These are phyloP conservation scores for Ambrosia artemisiifolia DNA, from an alignment of 129 eudicot species.

Conservation along the genomic window DNA sequence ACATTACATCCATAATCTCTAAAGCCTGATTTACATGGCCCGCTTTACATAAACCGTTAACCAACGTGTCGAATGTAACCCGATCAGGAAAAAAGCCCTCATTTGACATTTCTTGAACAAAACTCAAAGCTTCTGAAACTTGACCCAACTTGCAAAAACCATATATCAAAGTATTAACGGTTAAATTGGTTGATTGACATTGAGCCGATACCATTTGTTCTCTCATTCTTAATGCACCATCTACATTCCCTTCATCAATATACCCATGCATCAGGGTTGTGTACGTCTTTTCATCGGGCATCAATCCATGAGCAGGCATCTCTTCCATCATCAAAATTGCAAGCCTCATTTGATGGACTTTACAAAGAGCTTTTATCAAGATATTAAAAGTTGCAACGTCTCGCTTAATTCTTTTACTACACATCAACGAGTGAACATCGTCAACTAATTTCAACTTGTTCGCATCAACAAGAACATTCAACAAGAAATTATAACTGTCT, in stretches of 20 bases:
- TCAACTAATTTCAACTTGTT: conserved; percentile 74
- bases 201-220: conserved; percentile 73
- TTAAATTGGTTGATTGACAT: conserved; percentile 53
- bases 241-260: conserved; percentile 74
- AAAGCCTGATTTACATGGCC: conserved; percentile 74
- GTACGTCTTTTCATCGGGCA: conserved; percentile 78
- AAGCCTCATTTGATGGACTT: conserved; percentile 89
- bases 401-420: conserved; percentile 39
- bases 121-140: conserved; percentile 70
- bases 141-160: conserved; percentile 79
- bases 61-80: conserved; percentile 70
- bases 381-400: conserved; percentile 84
- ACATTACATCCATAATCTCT: conserved; percentile 82
- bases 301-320: conserved; percentile 64
- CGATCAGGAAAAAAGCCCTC: conserved; percentile 77
- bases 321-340: conserved; percentile 91
- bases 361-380: conserved; percentile 81
- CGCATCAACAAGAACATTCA: conserved; percentile 93
- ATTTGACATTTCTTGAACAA: conserved; percentile 57
- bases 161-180: conserved; percentile 62
- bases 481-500: conserved; percentile 54
- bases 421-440: conserved; percentile 65
- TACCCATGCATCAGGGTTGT: conserved; percentile 89
- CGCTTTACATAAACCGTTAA: conserved; percentile 67
- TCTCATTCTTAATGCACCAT: conserved; percentile 70